Evolutionary conservation across 345 rosid genomes (phyloP).

Genomic region (Citrus mangshanensis): DNA sequence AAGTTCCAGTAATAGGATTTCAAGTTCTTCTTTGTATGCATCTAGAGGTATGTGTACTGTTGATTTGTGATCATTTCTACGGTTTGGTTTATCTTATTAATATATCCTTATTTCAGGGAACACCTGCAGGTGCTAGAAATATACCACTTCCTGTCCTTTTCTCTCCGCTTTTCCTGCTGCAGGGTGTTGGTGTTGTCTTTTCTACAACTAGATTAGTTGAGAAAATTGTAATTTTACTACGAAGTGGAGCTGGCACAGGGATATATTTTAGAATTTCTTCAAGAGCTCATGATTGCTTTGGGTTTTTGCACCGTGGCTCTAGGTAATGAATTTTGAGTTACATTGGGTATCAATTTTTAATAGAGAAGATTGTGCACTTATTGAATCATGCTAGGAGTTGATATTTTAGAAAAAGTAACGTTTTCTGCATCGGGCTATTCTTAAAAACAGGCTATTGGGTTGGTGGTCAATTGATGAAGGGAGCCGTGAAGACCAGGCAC

Average conservation of each 20-base stretch:
- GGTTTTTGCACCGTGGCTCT: conserved; percentile 94
- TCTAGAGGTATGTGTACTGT: conserved; percentile 59
- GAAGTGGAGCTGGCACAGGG: conserved; percentile 70
- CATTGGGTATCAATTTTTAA: background rate
- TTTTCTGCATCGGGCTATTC: conserved; percentile 16
- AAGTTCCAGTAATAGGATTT: conserved; percentile 79
- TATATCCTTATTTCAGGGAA: conserved; percentile 58
- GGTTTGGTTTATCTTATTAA: conserved; percentile 24
- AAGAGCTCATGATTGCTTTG: conserved; percentile 72
- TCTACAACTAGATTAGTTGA: conserved; percentile 71
- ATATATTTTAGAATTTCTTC: conserved; percentile 70
- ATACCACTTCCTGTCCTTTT: conserved; percentile 78
- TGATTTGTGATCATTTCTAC: conserved; percentile 7
- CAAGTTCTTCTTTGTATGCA: conserved; percentile 92
- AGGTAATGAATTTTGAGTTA: conserved; percentile 46
- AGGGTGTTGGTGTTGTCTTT: conserved; percentile 84
- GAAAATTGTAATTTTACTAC: conserved; percentile 65
- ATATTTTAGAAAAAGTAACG: conserved; percentile 1
- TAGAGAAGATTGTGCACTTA: background rate
- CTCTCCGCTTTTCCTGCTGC: conserved; percentile 84
- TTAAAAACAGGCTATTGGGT: conserved; percentile 67
- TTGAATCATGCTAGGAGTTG: background rate
- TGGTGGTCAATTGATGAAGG: conserved; percentile 99
- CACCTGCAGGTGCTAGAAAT: conserved; percentile 76
- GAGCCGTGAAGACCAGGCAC: conserved; percentile 90